phyloP scores from a whole-genome alignment of 129 eudicot species.

The Pseudognaphalium luteoalbum region DNA sequence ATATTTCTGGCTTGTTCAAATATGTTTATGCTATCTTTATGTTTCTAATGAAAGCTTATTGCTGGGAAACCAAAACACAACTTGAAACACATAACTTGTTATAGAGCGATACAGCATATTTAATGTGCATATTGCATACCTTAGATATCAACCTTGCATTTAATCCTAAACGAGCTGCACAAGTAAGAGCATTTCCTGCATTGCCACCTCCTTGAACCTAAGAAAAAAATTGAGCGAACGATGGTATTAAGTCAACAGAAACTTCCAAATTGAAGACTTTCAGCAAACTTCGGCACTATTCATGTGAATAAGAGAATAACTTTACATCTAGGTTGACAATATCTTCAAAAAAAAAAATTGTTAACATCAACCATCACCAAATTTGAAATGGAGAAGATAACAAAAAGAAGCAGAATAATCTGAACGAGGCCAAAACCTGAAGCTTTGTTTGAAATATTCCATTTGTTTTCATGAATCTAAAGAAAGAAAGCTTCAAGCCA shows the following conservation, averaged over 20 bases:
- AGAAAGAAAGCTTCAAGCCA: conserved; percentile 1
- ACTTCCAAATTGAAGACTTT: conserved; percentile 11
- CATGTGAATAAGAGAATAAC: background rate
- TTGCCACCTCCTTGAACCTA: conserved; percentile 98
- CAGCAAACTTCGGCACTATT: conserved; percentile 6
- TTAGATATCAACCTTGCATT: conserved; percentile 77
- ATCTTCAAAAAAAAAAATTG: no score
- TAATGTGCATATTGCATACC: conserved; percentile 44
- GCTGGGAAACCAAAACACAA: background rate
- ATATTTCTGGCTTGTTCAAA: background rate
- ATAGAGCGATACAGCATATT: background rate
- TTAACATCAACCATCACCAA: conserved; percentile 1
- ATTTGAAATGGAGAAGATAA: background rate
- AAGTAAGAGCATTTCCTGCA: conserved; percentile 88
- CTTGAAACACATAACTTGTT: conserved; percentile 16
- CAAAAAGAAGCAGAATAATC: background rate
- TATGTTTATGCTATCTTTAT: no score
- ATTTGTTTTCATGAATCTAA: background rate
- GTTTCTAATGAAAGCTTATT: background rate
- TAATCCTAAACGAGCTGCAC: conserved; percentile 90
- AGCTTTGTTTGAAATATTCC: background rate
- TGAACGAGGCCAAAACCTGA: background rate
- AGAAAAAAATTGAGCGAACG: conserved; percentile 21
- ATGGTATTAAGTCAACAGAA: conserved; percentile 9
- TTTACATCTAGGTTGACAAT: background rate